Percentiles rank a stretch among this genome's conserved stretches.
These are phyloP conservation scores for Neobulgaria alba DNA, from an alignment of 2,329 filamentous ascomycete species.

Conservation along the genomic window DNA sequence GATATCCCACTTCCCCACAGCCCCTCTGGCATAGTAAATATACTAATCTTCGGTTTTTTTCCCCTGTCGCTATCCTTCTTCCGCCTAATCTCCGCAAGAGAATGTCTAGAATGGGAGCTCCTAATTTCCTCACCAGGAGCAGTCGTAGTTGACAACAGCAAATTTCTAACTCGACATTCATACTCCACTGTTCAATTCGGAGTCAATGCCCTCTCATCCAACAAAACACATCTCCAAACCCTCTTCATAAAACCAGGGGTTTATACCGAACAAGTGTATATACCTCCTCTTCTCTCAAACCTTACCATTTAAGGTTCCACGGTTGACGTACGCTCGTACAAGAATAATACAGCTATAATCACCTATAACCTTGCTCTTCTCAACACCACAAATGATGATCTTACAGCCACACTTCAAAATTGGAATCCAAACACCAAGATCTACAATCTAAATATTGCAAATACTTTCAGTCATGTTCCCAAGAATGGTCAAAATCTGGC, in stretches of 20 bases:
- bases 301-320: conserved; percentile 49
- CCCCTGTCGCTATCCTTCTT: no score
- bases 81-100: no score
- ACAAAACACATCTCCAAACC: conserved; percentile 36
- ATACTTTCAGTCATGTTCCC: conserved; percentile 19
- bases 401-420: conserved; percentile 23
- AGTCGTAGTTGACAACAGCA: conserved; percentile 34
- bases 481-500: conserved; percentile 44
- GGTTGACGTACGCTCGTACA: conserved; percentile 35
- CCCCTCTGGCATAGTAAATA: no score
- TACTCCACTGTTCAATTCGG: conserved; percentile 16
- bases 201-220: conserved; percentile 32
- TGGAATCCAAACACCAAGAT: conserved; percentile 41
- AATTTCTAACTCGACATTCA: conserved; percentile 20
- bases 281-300: conserved; percentile 37
- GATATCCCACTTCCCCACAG: no score
- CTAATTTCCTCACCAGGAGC: no score
- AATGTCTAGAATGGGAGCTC: no score
- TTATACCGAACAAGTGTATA: conserved; percentile 49
- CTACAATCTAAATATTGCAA: conserved; percentile 47
- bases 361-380: conserved; percentile 34
- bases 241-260: conserved; percentile 49
- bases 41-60: no score
- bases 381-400: conserved; percentile 35
- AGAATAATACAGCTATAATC: conserved; percentile 40